Evolutionary conservation across 306 rosid species (phyloP).

Genomic region (Carpinus viminea): DNA sequence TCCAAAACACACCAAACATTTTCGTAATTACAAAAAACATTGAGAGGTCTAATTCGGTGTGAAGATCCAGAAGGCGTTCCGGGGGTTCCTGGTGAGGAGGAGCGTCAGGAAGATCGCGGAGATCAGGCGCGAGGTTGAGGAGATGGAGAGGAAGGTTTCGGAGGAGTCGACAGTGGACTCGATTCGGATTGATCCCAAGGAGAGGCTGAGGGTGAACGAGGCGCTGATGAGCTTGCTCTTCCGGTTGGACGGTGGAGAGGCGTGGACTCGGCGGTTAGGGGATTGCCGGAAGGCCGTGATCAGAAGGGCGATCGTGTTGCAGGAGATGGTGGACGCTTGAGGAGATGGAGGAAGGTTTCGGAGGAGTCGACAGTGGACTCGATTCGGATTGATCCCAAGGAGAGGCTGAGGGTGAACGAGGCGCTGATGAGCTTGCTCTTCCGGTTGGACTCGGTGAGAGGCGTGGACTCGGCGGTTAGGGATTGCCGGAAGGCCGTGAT

Average conservation of each 20-base stretch:
- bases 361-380: conserved; percentile 26
- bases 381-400: conserved; percentile 46
- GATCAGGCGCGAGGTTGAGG: conserved; percentile 43
- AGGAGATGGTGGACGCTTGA: no score
- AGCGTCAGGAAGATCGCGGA: conserved; percentile 53
- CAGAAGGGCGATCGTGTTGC: no score
- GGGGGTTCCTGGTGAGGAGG: conserved; percentile 66
- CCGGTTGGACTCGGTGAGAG: conserved; percentile 60
- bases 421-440: conserved; percentile 66
- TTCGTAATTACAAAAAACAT: neutral
- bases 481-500: conserved; percentile 53
- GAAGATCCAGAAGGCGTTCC: conserved; percentile 59
- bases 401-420: conserved; percentile 56
- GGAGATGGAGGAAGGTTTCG: conserved; percentile 35
- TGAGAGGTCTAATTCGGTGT: neutral
- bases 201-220: conserved; percentile 56
- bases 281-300: no score
- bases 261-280: no score
- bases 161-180: conserved; percentile 26
- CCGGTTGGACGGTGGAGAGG: no score
- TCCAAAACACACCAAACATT: neutral
- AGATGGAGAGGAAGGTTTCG: conserved; percentile 36
- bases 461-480: conserved; percentile 55
- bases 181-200: conserved; percentile 46
- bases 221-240: conserved; percentile 66